phyloP scores from a whole-genome alignment of 306 rosid species.

The Ochetophila trinervis region DNA sequence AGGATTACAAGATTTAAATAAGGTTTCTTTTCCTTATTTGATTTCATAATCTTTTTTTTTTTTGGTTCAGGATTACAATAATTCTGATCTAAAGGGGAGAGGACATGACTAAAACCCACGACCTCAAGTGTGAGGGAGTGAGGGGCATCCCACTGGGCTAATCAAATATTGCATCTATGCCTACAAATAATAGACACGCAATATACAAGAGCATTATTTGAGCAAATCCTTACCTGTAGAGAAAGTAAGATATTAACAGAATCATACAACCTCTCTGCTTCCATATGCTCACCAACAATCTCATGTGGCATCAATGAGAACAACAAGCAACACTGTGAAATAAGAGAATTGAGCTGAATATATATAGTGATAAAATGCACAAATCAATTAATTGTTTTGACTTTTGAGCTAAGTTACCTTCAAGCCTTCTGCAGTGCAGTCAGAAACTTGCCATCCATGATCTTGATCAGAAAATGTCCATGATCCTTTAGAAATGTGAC shows the following conservation, averaged over 20 bases:
- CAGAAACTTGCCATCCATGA: slow-evolving; percentile 78
- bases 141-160: too few relatives aligned
- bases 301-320: slow-evolving; percentile 50
- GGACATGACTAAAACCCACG: too few relatives aligned
- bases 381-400: neutral
- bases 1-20: too few relatives aligned
- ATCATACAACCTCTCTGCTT: slow-evolving; percentile 43
- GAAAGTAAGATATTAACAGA: slow-evolving; percentile 50
- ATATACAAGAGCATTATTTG: neutral
- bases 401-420: slow-evolving; percentile 30
- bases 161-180: neutral
- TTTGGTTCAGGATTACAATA: too few relatives aligned
- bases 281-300: slow-evolving; percentile 58
- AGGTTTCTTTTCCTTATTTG: neutral
- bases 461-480: slow-evolving; percentile 75
- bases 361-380: neutral
- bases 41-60: too few relatives aligned
- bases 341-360: neutral
- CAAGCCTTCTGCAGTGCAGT: slow-evolving; percentile 61
- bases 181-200: neutral
- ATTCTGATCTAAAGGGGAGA: too few relatives aligned
- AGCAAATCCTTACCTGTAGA: slow-evolving; percentile 40
- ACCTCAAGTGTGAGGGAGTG: too few relatives aligned
- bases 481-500: slow-evolving; percentile 69
- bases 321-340: slow-evolving; percentile 50